A percentile compares a stretch with the other conserved stretches of the same genome.
phyloP scores from a whole-genome alignment of 2,329 filamentous ascomycete genomes.

The Paracoccidioides lutzii region DNA sequence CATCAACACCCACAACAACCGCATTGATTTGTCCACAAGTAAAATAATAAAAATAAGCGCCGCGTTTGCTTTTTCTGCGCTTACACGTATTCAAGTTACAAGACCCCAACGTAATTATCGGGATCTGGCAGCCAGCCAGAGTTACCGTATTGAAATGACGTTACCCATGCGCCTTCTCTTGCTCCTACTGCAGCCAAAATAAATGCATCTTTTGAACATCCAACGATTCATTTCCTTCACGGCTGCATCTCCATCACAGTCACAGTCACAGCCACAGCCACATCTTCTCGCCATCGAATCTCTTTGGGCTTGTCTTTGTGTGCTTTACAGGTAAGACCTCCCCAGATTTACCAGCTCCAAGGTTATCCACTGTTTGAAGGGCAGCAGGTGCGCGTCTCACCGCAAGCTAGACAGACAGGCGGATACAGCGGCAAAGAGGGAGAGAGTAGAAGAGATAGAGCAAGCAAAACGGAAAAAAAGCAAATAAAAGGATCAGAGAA shows the following conservation, averaged over 20 bases:
- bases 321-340: too few relatives aligned
- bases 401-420: not conserved
- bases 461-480: not conserved
- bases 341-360: too few relatives aligned
- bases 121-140: not conserved
- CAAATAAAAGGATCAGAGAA: not conserved
- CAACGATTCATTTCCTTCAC: too few relatives aligned
- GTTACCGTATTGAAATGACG: not conserved
- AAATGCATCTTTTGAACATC: not conserved
- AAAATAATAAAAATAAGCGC: not conserved
- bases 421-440: not conserved
- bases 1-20: not conserved
- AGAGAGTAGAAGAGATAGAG: not conserved
- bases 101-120: not conserved
- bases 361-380: not conserved
- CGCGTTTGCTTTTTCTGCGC: conserved; percentile 3
- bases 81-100: not conserved
- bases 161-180: not conserved
- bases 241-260: too few relatives aligned
- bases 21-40: not conserved
- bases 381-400: not conserved
- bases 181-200: not conserved
- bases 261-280: too few relatives aligned
- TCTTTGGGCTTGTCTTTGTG: too few relatives aligned
- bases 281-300: too few relatives aligned